Evolutionary conservation across 1,284 basidiomycete species (phyloP), one percentile per base, ranked within the genome.

Genomic region (Microbotryomycetes sp.): DNA sequence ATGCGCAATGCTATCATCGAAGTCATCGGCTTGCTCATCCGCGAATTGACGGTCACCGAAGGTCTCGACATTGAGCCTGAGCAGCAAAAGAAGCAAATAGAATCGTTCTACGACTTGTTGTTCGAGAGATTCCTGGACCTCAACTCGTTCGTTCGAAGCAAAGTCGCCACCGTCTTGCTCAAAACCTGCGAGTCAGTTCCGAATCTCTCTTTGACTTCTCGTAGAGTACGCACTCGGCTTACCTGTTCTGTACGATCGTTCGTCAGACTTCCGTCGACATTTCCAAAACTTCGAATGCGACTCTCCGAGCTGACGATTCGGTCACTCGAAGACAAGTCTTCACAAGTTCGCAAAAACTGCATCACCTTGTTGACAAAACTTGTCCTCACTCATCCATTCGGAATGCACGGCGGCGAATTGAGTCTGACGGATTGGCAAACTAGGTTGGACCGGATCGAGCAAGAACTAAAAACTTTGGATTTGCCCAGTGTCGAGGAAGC

Each of bases 1-100:
- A 94, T 98, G 85, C 88, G 96, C 41, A 89, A 92, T 78, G 89
- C 89, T 1, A 81, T 96, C 58, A 83, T 96, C 52, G 91, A 94
- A 74, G 82, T 92, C 61, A 83, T 94, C 45, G 89, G 89, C 4
- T 78, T 80, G 54, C 81, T 94, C 60, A 90, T 96, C 71, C 79
- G 81, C 45, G 88, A 93, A 68, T 81, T 94, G 7, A 57, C 47
- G 52, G 60, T 55, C 46, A 59, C 70, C 23, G 61, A 67, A 15
- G 60, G 56, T 21, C 78, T 80, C 58, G 80, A 79, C 30, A 80
- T 80, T 55, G 80, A 82, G 54, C 75, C 79, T 35, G 79, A 82
- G 54, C 82, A 86, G 63, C 82, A 82, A 51, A 83, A 87, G 73
- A 91, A 90, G 72, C 88, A 94, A 74, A 83, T 97, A 72, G 85